These are phyloP conservation scores for Kalmusia sp. DNA, from an alignment of 2,329 filamentous ascomycete genomes.

Conservation along the genomic window DNA sequence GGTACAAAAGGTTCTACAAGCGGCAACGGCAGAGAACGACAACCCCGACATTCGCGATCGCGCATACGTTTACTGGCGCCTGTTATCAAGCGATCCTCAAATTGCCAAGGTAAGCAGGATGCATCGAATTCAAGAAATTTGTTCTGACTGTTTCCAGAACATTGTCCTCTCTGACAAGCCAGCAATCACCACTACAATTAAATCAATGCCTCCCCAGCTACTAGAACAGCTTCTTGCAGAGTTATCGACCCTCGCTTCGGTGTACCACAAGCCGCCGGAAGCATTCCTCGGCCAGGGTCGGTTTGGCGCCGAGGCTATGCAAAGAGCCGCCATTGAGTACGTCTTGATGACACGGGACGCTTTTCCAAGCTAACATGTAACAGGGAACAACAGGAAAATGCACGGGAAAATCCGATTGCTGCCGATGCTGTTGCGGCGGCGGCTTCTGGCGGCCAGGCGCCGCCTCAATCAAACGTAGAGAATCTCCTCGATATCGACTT, in stretches of 20 bases:
- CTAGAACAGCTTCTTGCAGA: slow-evolving; percentile 91
- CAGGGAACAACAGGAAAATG: slow-evolving; percentile 87
- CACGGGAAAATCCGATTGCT: slow-evolving; percentile 91
- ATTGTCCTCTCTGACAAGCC: slow-evolving; percentile 95
- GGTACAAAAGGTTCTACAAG: slow-evolving; percentile 92
- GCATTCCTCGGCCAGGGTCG: slow-evolving; percentile 97
- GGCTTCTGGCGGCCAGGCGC: slow-evolving; percentile 61
- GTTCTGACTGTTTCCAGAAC: slow-evolving; percentile 56
- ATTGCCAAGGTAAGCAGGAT: slow-evolving; percentile 74
- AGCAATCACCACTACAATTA: slow-evolving; percentile 92
- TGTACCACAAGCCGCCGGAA: slow-evolving; percentile 98
- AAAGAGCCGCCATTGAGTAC: slow-evolving; percentile 88
- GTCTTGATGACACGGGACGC: slow-evolving; percentile 27
- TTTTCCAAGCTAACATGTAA: slow-evolving; percentile 18
- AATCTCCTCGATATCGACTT: slow-evolving; percentile 97
- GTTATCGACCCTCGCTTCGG: slow-evolving; percentile 91
- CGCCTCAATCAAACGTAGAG: slow-evolving; percentile 80
- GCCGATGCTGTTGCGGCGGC: slow-evolving; percentile 77
- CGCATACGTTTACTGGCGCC: slow-evolving; percentile 97
- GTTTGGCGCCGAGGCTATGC: slow-evolving; percentile 91
- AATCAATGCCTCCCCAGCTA: slow-evolving; percentile 80
- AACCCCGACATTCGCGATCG: slow-evolving; percentile 97
- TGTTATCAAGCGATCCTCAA: slow-evolving; percentile 89
- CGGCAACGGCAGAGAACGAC: slow-evolving; percentile 92
- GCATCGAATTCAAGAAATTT: background rate